A percentile compares a stretch with the other conserved stretches of the same genome.
Conservation (phyloP, 2,329 filamentous ascomycete species). For the Fusarium verrucosum region DNA sequence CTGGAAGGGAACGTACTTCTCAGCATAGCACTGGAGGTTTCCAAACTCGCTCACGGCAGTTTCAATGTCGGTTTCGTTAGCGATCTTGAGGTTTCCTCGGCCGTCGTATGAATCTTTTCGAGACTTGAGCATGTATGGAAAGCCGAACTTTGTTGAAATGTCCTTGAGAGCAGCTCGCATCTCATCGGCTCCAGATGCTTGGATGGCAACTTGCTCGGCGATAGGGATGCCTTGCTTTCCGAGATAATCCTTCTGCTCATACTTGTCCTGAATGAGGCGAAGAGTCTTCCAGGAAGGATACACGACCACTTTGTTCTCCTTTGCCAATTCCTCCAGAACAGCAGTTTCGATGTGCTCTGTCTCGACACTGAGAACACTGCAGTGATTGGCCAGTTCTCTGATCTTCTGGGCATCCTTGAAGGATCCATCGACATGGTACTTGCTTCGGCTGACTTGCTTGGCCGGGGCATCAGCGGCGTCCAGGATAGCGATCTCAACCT, state of each 20-base stretch:
- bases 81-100: constrained; percentile 70
- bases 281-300: constrained; percentile 89
- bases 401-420: constrained; percentile 87
- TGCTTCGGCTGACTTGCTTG: constrained; percentile 83
- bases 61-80: constrained; percentile 58
- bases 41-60: constrained; percentile 76
- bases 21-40: constrained; percentile 80
- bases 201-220: constrained; percentile 74
- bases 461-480: constrained; percentile 81
- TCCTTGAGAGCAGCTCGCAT: constrained; percentile 68
- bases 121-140: constrained; percentile 92
- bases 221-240: constrained; percentile 73
- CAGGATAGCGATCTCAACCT: constrained; percentile 80
- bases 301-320: constrained; percentile 65
- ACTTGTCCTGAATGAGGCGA: constrained; percentile 93
- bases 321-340: constrained; percentile 83
- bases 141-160: constrained; percentile 73
- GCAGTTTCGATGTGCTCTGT: constrained; percentile 96
- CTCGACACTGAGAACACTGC: constrained; percentile 88
- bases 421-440: constrained; percentile 81
- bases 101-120: constrained; percentile 93
- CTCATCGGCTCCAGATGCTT: constrained; percentile 61
- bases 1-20: constrained; percentile 87
- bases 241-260: constrained; percentile 84
- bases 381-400: constrained; percentile 76